Evolutionary conservation across 345 rosid species (phyloP).

Genomic region (Syzygium aromaticum): DNA sequence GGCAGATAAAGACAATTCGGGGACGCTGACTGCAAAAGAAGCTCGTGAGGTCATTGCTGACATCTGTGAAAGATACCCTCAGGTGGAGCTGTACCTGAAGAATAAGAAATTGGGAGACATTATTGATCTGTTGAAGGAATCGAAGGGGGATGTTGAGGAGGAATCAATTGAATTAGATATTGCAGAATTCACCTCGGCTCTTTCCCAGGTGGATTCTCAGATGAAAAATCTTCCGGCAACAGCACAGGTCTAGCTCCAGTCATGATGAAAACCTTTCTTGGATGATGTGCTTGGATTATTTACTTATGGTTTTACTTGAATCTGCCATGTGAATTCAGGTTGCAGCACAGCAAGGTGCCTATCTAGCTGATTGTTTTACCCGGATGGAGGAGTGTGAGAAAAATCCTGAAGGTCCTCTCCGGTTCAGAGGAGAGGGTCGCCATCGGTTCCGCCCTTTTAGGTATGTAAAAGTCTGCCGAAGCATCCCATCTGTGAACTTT

Average conservation of each 20-base stretch:
- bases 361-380: conserved; percentile 91
- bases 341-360: conserved; percentile 87
- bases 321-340: conserved; percentile 32
- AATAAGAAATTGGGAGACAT: conserved; percentile 53
- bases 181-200: conserved; percentile 74
- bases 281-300: neutral
- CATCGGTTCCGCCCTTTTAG: conserved; percentile 95
- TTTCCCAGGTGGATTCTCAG: conserved; percentile 77
- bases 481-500: neutral
- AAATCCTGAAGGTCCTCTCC: conserved; percentile 89
- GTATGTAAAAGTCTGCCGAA: conserved; percentile 12
- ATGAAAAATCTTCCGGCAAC: conserved; percentile 96
- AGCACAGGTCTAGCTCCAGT: conserved; percentile 52
- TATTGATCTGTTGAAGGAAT: conserved; percentile 59
- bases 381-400: conserved; percentile 83
- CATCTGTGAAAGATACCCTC: conserved; percentile 86
- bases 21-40: conserved; percentile 75
- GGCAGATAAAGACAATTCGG: conserved; percentile 91
- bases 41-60: conserved; percentile 68
- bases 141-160: conserved; percentile 45
- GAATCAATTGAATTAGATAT: conserved; percentile 61
- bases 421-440: conserved; percentile 93
- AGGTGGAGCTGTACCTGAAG: conserved; percentile 79
- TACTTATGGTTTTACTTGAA: neutral
- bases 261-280: neutral